Evolutionary conservation across 352 stramenopile species (phyloP), one percentile per base, ranked within the genome.

Genomic region (Globisporangium iwayamae): DNA sequence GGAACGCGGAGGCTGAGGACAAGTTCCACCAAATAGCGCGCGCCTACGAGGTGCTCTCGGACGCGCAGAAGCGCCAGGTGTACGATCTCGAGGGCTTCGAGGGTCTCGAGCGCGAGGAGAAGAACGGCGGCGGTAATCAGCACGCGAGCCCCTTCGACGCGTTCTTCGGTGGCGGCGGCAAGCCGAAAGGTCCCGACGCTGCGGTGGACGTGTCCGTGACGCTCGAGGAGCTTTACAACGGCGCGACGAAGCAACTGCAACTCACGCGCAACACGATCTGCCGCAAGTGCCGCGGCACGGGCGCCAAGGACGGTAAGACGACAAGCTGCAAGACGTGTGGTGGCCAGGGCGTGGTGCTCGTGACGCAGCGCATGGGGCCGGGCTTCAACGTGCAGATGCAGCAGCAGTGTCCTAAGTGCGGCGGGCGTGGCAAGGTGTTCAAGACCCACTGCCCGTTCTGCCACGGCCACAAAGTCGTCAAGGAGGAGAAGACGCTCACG

Each of bases 11-110:
- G 11, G 88, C 90, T 3, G 80, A 93, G 34, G 63, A 81, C 16
- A 91, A 87, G 60, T 98, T 98, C 68, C 93, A 97, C 67, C 79
- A 94, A 63, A 93, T 98, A 50, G 79, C 83, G 16, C 74, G 87
- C 25, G 93, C 93, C 30, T 98, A 98, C 71, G 89, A 97, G 60
- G 85, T 98, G 39, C 79, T 98, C 7, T 95, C 89, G 41, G 91
- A 98, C 67, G 60, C 79, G 8, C 79, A 97, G 61, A 96, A 96
- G 71, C 76, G 91, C 14, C 78, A 97, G 63, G 83, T 93, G 54
- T 98, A 98, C 76, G 94, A 98, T 65, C 73, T 97, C 43, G 96
- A 96, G 71, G 93, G 93, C 11, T 83, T 97, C 61, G 89, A 94
- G 54, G 92, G 90, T 1, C 73, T 98, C 8, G 77, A 96, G 58